Percentiles rank a stretch among this genome's conserved stretches.
Conservation (phyloP, 208 protist species). For the Acanthamoeba rhysodes region DNA sequence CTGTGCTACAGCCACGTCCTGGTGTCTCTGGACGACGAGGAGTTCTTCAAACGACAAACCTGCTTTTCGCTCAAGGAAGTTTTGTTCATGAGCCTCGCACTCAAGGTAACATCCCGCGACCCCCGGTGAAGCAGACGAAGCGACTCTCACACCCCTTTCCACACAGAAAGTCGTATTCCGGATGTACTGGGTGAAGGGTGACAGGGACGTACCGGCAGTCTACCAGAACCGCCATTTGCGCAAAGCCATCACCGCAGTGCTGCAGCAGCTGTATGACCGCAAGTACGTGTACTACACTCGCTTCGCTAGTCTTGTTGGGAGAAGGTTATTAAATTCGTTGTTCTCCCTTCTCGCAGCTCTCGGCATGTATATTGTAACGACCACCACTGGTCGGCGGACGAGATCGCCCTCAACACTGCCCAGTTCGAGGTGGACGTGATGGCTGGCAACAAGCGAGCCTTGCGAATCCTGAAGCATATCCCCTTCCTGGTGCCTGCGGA, state of each 20-base stretch:
- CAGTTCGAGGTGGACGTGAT: constrained; percentile 36
- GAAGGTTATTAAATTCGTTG: neutral
- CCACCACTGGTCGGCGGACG: constrained; percentile 27
- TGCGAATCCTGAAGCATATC: constrained; percentile 80
- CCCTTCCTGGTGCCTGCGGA: constrained; percentile 85
- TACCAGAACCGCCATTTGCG: constrained; percentile 20
- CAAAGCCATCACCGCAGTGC: constrained; percentile 58
- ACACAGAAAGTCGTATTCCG: constrained; percentile 41
- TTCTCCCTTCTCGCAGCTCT: neutral
- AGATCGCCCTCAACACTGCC: constrained; percentile 27
- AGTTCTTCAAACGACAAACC: constrained; percentile 62
- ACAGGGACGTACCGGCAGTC: constrained; percentile 16
- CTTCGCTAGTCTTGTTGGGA: neutral
- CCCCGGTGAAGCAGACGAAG: neutral
- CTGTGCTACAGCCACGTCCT: constrained; percentile 36
- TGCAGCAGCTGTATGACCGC: constrained; percentile 58
- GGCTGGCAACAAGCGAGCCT: neutral
- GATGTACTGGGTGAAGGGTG: constrained; percentile 59
- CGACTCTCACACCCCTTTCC: neutral
- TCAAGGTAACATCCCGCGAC: neutral
- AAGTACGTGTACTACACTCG: neutral
- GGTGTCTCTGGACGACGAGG: constrained; percentile 42
- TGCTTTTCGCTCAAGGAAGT: constrained; percentile 50
- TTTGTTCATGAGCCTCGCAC: neutral
- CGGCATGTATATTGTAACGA: constrained; percentile 46